These are phyloP conservation scores for Blastomyces parvus DNA, from an alignment of 2,329 filamentous ascomycete species.

Conservation along the genomic window DNA sequence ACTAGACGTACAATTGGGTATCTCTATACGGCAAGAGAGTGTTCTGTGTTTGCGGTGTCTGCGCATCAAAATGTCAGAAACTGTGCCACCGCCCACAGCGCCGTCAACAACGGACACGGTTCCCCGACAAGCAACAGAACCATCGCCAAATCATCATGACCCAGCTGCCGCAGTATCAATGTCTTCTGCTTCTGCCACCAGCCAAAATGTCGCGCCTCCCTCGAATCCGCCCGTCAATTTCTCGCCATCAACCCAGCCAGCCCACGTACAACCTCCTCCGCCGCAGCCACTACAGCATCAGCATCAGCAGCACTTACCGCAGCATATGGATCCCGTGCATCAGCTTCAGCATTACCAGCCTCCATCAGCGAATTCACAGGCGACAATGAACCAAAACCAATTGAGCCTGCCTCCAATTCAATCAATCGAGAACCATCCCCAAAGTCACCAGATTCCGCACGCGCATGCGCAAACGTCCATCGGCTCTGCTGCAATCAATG, in stretches of 20 bases:
- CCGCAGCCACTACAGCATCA: conserved; percentile 22
- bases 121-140: conserved; percentile 10
- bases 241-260: conserved; percentile 29
- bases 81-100: conserved; percentile 8
- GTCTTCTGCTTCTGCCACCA: conserved; percentile 22
- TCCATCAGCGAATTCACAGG: neutral
- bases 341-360: conserved; percentile 6
- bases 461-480: conserved; percentile 13
- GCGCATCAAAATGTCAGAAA: conserved; percentile 1
- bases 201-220: conserved; percentile 17
- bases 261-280: conserved; percentile 34
- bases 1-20: neutral
- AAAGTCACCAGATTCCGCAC: conserved; percentile 17
- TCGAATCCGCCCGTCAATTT: conserved; percentile 12
- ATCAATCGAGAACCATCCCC: conserved; percentile 28
- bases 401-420: conserved; percentile 23
- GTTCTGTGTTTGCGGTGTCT: neutral
- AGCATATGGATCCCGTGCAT: conserved; percentile 12
- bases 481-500: conserved; percentile 2
- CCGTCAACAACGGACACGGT: conserved; percentile 14
- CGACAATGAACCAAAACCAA: neutral
- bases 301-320: conserved; percentile 12
- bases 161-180: conserved; percentile 15
- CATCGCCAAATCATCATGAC: neutral
- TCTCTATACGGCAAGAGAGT: neutral